Percentiles rank a stretch among this genome's conserved stretches.
Evolutionary conservation across 2,329 filamentous ascomycete species (phyloP).

Genomic region (Neoarthrinium moseri): DNA sequence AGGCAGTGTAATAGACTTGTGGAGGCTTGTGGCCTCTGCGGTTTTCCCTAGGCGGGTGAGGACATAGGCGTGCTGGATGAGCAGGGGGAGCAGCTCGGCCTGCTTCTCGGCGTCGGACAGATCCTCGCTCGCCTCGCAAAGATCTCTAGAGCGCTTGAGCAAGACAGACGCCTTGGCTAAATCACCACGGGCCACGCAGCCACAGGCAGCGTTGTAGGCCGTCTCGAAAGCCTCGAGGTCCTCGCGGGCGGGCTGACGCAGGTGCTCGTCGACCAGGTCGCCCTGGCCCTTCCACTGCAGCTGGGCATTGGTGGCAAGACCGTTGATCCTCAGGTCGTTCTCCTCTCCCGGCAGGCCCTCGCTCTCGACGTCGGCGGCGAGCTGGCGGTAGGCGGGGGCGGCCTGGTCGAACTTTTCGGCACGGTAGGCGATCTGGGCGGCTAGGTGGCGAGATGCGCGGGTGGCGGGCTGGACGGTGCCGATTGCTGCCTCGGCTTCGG

Average conservation of each 20-base stretch:
- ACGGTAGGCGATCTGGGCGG: constrained; percentile 71
- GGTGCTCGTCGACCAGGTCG: constrained; percentile 45
- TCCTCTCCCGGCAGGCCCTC: constrained; percentile 57
- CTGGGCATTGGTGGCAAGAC: constrained; percentile 70
- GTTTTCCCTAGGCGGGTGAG: constrained; percentile 64
- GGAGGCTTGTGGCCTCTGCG: constrained; percentile 63
- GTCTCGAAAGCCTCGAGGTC: constrained; percentile 77
- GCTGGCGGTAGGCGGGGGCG: constrained; percentile 58
- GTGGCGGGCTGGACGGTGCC: constrained; percentile 26
- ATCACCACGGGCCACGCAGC: constrained; percentile 68
- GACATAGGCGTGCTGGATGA: constrained; percentile 74
- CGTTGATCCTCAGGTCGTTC: constrained; percentile 75
- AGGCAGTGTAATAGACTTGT: constrained; percentile 57
- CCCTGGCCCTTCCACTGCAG: constrained; percentile 65
- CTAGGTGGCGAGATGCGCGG: constrained; percentile 48
- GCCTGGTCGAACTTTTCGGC: constrained; percentile 71
- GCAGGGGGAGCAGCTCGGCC: constrained; percentile 71
- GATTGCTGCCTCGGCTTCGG: constrained; percentile 55
- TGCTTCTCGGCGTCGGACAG: constrained; percentile 72
- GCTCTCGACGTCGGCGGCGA: constrained; percentile 44
- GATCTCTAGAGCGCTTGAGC: constrained; percentile 65
- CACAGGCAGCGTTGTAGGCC: constrained; percentile 77
- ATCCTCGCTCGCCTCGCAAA: constrained; percentile 74
- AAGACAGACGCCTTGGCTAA: constrained; percentile 63
- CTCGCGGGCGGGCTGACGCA: constrained; percentile 55